These are phyloP conservation scores for Paecilomyces sp. DNA, from an alignment of 2,329 filamentous ascomycete species.

Conservation along the genomic window DNA sequence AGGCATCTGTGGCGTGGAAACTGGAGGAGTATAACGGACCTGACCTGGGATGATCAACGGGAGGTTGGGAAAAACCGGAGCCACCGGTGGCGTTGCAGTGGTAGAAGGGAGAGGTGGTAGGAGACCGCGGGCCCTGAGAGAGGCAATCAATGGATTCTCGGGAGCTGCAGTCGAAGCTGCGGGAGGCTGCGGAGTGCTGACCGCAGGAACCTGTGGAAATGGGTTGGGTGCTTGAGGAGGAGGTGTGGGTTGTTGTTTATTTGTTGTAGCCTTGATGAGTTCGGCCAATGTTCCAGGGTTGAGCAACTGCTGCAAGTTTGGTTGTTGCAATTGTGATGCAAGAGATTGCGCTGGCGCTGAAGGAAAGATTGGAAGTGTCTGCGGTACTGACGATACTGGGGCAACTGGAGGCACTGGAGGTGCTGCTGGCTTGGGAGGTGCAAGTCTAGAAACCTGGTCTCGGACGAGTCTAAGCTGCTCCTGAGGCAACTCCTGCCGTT, in stretches of 20 bases:
- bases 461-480: slow-evolving; percentile 79
- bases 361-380: slow-evolving; percentile 8
- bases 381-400: not conserved
- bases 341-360: slow-evolving; percentile 6
- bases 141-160: slow-evolving; percentile 58
- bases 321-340: slow-evolving; percentile 30
- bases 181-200: slow-evolving; percentile 46
- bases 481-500: slow-evolving; percentile 67
- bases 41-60: slow-evolving; percentile 35
- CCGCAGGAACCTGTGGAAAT: slow-evolving; percentile 51
- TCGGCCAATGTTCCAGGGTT: slow-evolving; percentile 38
- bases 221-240: slow-evolving; percentile 40
- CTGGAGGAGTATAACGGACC: slow-evolving; percentile 27
- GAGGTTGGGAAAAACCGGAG: slow-evolving; percentile 31
- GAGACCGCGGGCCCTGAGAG: slow-evolving; percentile 62
- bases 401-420: slow-evolving; percentile 5
- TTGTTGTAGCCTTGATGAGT: slow-evolving; percentile 37
- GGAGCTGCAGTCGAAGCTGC: slow-evolving; percentile 34
- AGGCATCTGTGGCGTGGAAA: slow-evolving; percentile 25
- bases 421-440: slow-evolving; percentile 29
- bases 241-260: slow-evolving; percentile 31
- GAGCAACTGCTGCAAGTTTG: slow-evolving; percentile 23
- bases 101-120: slow-evolving; percentile 43
- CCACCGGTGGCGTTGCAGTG: slow-evolving; percentile 28
- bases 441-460: slow-evolving; percentile 74